These are phyloP conservation scores for Populus ilicifolia DNA, from an alignment of 345 rosid genomes.

Conservation along the genomic window DNA sequence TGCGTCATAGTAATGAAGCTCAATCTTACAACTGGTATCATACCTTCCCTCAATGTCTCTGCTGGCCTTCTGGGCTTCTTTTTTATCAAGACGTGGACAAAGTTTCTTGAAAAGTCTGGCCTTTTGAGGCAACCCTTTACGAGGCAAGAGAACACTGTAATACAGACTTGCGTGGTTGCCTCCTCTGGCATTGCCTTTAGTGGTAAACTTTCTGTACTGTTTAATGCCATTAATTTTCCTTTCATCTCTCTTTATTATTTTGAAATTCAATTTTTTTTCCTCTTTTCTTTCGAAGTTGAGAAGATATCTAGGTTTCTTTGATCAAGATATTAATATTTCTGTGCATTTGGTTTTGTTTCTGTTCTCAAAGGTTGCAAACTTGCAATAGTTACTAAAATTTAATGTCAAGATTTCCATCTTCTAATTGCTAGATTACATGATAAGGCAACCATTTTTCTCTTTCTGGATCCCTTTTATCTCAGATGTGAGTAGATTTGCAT, in stretches of 20 bases:
- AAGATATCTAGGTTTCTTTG: background rate
- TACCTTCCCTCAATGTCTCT: slow-evolving; percentile 21
- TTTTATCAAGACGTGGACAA: slow-evolving; percentile 21
- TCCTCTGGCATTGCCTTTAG: slow-evolving; percentile 26
- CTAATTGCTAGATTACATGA: background rate
- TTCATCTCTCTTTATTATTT: background rate
- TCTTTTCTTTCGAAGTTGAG: background rate
- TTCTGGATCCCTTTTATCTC: background rate
- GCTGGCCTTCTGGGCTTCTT: slow-evolving; percentile 29
- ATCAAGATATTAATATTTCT: background rate
- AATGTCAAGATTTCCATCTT: background rate
- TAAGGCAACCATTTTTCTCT: background rate
- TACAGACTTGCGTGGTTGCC: slow-evolving; percentile 27
- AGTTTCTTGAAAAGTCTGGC: background rate
- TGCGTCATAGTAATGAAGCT: slow-evolving; percentile 26
- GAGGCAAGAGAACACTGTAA: slow-evolving; percentile 23
- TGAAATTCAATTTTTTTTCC: background rate
- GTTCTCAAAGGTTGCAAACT: no score
- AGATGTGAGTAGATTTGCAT: background rate
- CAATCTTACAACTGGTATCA: slow-evolving; percentile 21
- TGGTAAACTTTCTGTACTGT: background rate
- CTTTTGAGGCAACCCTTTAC: slow-evolving; percentile 17
- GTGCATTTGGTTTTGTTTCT: no score
- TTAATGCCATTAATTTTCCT: no score
- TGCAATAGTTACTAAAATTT: background rate